Evolutionary conservation across 2,329 filamentous ascomycete species (phyloP).

Genomic region (Botrytis cinerea): DNA sequence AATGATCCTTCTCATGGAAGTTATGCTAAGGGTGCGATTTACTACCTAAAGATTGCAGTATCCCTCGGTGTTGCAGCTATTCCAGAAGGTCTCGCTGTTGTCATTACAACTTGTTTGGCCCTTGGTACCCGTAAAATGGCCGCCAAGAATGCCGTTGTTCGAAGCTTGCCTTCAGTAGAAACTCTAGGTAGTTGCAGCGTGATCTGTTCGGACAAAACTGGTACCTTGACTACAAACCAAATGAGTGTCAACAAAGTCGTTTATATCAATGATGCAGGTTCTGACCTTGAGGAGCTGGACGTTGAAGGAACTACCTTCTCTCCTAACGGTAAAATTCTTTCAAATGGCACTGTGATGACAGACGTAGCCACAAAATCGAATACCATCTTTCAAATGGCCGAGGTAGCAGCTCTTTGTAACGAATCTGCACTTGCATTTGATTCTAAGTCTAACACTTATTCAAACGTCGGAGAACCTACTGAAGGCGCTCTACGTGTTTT

Average conservation of each 20-base stretch:
- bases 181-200: slow-evolving; percentile 98
- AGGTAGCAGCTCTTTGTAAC: slow-evolving; percentile 80
- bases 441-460: slow-evolving; percentile 69
- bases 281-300: slow-evolving; percentile 78
- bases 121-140: slow-evolving; percentile 98
- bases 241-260: slow-evolving; percentile 98
- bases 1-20: slow-evolving; percentile 89
- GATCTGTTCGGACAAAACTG: slow-evolving; percentile 99
- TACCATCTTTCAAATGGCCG: slow-evolving; percentile 76
- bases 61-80: slow-evolving; percentile 97
- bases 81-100: slow-evolving; percentile 93
- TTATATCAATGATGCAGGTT: slow-evolving; percentile 73
- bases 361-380: slow-evolving; percentile 70
- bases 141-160: slow-evolving; percentile 94
- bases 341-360: slow-evolving; percentile 65
- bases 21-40: slow-evolving; percentile 96
- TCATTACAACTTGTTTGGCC: slow-evolving; percentile 97
- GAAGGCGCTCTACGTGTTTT: slow-evolving; percentile 90
- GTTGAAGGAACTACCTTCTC: slow-evolving; percentile 93
- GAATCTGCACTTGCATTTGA: slow-evolving; percentile 84
- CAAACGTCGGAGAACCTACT: slow-evolving; percentile 89
- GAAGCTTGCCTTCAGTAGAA: slow-evolving; percentile 94
- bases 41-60: slow-evolving; percentile 99
- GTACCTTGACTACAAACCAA: slow-evolving; percentile 96
- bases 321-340: slow-evolving; percentile 73